Evolutionary conservation across 2,329 filamentous ascomycete genomes (phyloP).

Genomic region (Aspergillus ochraceoroseus): DNA sequence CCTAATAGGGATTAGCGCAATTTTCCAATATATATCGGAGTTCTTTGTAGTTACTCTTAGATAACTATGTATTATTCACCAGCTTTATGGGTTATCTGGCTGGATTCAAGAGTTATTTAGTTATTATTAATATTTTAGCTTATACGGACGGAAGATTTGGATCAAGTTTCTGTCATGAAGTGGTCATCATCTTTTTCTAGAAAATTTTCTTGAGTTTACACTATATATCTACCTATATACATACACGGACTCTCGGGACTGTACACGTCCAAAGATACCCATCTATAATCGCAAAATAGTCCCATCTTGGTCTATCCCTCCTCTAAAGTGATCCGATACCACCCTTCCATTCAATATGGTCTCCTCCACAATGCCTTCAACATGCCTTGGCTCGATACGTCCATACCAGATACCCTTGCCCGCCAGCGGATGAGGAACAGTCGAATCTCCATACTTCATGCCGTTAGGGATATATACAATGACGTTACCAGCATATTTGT

Average conservation of each 20-base stretch:
- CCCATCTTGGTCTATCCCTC: slow-evolving; percentile 73
- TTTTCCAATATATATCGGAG: neutral
- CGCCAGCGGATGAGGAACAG: slow-evolving; percentile 33
- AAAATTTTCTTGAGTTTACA: too few relatives aligned
- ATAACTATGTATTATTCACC: too few relatives aligned
- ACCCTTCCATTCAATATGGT: slow-evolving; percentile 85
- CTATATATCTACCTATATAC: too few relatives aligned
- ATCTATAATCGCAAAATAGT: slow-evolving; percentile 60
- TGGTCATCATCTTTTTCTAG: too few relatives aligned
- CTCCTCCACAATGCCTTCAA: slow-evolving; percentile 80
- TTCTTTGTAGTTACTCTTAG: neutral
- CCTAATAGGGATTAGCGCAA: slow-evolving; percentile 6
- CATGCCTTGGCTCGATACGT: slow-evolving; percentile 74
- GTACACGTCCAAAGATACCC: too few relatives aligned
- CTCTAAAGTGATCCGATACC: slow-evolving; percentile 73
- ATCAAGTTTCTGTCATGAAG: too few relatives aligned
- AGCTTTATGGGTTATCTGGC: too few relatives aligned
- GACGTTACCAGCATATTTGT: slow-evolving; percentile 92
- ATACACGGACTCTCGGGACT: too few relatives aligned
- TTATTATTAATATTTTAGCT: too few relatives aligned
- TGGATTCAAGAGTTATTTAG: too few relatives aligned
- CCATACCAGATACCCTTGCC: slow-evolving; percentile 72
- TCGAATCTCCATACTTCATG: slow-evolving; percentile 24
- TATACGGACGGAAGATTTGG: too few relatives aligned
- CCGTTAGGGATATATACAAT: slow-evolving; percentile 65